Conservation (phyloP, 768 basidiomycete species). For the Boletus pseudo-olivaceus region DNA sequence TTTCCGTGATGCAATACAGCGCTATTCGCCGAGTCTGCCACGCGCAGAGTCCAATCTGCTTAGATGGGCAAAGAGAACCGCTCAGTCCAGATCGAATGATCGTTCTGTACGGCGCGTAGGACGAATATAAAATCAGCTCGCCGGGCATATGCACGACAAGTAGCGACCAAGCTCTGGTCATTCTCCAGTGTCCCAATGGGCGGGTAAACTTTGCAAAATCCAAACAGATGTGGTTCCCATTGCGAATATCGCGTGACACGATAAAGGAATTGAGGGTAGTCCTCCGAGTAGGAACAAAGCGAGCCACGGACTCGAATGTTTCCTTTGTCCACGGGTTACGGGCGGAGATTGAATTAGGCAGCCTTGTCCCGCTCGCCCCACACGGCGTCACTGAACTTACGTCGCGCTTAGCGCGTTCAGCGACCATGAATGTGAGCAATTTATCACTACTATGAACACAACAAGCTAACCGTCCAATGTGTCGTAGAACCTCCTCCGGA, state of each 20-base stretch:
- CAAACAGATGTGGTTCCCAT: background rate
- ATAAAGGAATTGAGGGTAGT: background rate
- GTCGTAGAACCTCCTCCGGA: slow-evolving; percentile 80
- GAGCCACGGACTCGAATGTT: background rate
- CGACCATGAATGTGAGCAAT: slow-evolving; percentile 24
- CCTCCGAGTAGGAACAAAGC: background rate
- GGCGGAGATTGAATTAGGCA: slow-evolving; percentile 29
- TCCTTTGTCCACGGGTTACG: slow-evolving; percentile 7
- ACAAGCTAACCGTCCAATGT: slow-evolving; percentile 3
- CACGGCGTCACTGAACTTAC: slow-evolving; percentile 27
- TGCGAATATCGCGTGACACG: background rate
- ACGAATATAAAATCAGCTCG: background rate
- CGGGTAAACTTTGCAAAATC: too few species aligned
- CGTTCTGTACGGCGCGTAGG: background rate
- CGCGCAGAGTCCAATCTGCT: too few species aligned
- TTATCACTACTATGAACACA: background rate
- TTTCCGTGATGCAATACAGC: background rate
- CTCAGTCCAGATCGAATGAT: too few species aligned
- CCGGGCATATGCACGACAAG: background rate
- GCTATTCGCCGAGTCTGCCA: too few species aligned
- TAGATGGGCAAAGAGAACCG: too few species aligned
- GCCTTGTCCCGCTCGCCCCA: slow-evolving; percentile 33
- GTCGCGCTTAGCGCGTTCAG: slow-evolving; percentile 29
- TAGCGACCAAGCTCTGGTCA: background rate
- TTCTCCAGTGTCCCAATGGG: too few species aligned